Percentiles rank a stretch among this genome's conserved stretches.
Evolutionary conservation across 225 moss, liverwort and hornwort species (phyloP).

Genomic region (Anthoceros angustus): DNA sequence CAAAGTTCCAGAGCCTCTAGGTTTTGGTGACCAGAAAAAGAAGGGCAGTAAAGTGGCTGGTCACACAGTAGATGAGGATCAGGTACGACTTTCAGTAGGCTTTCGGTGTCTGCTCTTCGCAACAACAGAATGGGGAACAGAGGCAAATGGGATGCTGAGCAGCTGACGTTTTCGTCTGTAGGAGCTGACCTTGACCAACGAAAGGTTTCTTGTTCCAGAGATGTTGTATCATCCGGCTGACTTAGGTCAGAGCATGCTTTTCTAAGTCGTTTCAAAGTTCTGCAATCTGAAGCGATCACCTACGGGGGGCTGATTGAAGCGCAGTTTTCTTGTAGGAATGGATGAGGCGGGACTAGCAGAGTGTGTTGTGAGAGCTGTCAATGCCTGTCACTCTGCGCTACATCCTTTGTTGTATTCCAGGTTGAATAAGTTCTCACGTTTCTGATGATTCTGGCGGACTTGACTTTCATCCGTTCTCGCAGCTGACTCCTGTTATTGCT

Average conservation of each 20-base stretch:
- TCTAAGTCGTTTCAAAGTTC: background rate
- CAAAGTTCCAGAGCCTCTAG: background rate
- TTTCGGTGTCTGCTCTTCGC: background rate
- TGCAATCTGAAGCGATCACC: background rate
- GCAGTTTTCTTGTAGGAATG: constrained; percentile 48
- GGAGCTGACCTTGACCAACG: constrained; percentile 84
- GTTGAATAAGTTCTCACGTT: constrained; percentile 17
- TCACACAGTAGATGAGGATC: background rate
- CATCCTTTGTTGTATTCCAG: constrained; percentile 69
- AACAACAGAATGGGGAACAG: too few species aligned
- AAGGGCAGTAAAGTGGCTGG: background rate
- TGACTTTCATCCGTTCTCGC: background rate
- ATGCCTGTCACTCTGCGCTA: constrained; percentile 51
- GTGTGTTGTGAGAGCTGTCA: constrained; percentile 79
- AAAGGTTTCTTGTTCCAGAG: constrained; percentile 95
- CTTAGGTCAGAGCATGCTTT: constrained; percentile 32
- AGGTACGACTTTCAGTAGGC: background rate
- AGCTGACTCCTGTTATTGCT: background rate
- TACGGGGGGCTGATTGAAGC: background rate
- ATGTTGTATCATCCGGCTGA: constrained; percentile 95
- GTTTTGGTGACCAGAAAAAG: background rate
- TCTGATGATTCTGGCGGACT: background rate
- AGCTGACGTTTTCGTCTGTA: constrained; percentile 18
- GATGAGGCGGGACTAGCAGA: constrained; percentile 95
- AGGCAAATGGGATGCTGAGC: background rate